These are phyloP conservation scores for Parmales sp. DNA, from an alignment of 108 stramenopile species.

Conservation along the genomic window DNA sequence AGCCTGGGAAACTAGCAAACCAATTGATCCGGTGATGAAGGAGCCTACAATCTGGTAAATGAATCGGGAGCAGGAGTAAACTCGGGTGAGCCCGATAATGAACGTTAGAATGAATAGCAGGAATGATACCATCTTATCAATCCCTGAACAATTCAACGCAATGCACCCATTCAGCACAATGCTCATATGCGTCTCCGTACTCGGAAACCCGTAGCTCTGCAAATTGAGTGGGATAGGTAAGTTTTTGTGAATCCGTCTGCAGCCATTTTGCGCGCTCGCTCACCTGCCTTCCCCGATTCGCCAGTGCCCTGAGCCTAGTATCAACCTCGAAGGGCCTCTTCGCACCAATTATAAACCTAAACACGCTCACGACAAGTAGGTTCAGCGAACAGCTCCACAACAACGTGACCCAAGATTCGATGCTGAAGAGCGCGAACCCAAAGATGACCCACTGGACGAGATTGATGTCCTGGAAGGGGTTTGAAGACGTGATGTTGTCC, in stretches of 20 bases:
- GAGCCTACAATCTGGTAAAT: background rate
- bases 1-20: background rate
- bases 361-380: background rate
- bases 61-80: background rate
- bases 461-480: background rate
- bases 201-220: background rate
- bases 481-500: background rate
- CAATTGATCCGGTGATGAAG: background rate
- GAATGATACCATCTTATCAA: background rate
- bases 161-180: background rate
- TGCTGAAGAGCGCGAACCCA: background rate
- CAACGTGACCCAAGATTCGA: background rate
- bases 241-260: too few relatives aligned
- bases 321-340: background rate
- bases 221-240: too few relatives aligned
- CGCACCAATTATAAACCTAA: background rate
- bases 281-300: background rate
- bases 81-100: background rate
- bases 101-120: background rate
- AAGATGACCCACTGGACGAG: background rate
- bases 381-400: background rate
- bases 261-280: too few relatives aligned
- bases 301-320: background rate
- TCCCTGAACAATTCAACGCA: background rate
- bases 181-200: background rate